Conservation (phyloP, 2,329 filamentous ascomycete species). For the Neoascochyta sp. region DNA sequence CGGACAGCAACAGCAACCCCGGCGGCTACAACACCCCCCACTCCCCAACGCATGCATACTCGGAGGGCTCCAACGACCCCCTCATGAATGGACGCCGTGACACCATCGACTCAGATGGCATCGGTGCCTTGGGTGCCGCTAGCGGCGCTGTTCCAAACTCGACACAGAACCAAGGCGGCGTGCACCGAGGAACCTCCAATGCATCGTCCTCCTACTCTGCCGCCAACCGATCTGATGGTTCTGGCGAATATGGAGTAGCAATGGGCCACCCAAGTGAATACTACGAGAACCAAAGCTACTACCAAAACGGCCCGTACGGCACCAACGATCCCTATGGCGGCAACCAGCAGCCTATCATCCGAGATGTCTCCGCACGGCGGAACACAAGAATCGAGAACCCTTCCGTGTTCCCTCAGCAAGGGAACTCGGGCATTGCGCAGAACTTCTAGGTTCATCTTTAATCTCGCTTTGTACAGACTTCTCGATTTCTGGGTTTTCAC, state of each 20-base stretch:
- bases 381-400: constrained; percentile 95
- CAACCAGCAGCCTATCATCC: constrained; percentile 72
- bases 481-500: constrained; percentile 2
- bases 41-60: constrained; percentile 63
- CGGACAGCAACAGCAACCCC: constrained; percentile 62
- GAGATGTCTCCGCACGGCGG: constrained; percentile 85
- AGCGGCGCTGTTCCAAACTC: constrained; percentile 53
- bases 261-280: constrained; percentile 48
- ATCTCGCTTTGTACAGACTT: constrained; percentile 5
- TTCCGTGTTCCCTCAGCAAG: constrained; percentile 82
- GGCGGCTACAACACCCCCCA: constrained; percentile 51
- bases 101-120: constrained; percentile 68
- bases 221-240: constrained; percentile 66
- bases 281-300: constrained; percentile 56
- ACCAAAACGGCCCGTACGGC: constrained; percentile 54
- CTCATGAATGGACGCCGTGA: constrained; percentile 51
- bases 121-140: constrained; percentile 68
- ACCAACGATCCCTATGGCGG: constrained; percentile 52
- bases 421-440: constrained; percentile 88
- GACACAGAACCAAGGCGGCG: constrained; percentile 60
- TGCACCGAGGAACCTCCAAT: constrained; percentile 87
- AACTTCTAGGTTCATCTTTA: constrained; percentile 66
- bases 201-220: constrained; percentile 94
- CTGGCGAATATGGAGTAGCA: constrained; percentile 51
- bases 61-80: constrained; percentile 68